Conservation (phyloP, 140 eudicot species). For the Bidens hawaiensis region DNA sequence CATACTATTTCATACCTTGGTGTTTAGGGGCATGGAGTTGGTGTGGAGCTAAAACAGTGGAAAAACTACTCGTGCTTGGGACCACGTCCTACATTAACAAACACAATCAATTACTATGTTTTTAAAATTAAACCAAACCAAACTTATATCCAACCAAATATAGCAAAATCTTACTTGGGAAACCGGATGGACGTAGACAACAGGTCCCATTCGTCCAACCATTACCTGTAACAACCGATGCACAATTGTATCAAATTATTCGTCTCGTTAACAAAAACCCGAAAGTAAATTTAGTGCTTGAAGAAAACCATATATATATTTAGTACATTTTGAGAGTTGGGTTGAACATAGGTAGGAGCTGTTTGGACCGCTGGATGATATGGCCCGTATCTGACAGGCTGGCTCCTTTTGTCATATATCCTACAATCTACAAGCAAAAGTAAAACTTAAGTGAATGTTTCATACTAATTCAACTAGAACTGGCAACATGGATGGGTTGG, state of each 20-base stretch:
- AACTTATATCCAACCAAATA: not conserved
- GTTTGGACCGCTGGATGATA: constrained; percentile 72
- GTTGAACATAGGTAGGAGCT: constrained; percentile 56
- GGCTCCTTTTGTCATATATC: not conserved
- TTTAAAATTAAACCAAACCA: not conserved
- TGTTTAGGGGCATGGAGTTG: constrained; percentile 63
- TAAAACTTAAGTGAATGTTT: not conserved
- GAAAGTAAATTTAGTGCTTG: not conserved
- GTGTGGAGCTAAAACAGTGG: constrained; percentile 57
- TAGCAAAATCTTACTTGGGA: constrained; percentile 54
- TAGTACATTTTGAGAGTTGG: constrained; percentile 65
- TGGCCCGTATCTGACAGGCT: constrained; percentile 50
- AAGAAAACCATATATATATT: not conserved
- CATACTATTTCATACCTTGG: constrained; percentile 84
- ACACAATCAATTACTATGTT: not conserved
- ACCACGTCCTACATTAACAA: constrained; percentile 54
- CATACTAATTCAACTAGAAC: not conserved
- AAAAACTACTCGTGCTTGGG: constrained; percentile 49
- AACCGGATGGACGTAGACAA: constrained; percentile 77
- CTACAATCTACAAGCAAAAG: not conserved
- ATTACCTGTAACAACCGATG: constrained; percentile 46
- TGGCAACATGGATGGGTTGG: not conserved
- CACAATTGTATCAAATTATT: not conserved
- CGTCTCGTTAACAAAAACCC: constrained; percentile 2
- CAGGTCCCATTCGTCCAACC: constrained; percentile 74